phyloP scores from a whole-genome alignment of 345 rosid species.

The Ceriops decandra region DNA sequence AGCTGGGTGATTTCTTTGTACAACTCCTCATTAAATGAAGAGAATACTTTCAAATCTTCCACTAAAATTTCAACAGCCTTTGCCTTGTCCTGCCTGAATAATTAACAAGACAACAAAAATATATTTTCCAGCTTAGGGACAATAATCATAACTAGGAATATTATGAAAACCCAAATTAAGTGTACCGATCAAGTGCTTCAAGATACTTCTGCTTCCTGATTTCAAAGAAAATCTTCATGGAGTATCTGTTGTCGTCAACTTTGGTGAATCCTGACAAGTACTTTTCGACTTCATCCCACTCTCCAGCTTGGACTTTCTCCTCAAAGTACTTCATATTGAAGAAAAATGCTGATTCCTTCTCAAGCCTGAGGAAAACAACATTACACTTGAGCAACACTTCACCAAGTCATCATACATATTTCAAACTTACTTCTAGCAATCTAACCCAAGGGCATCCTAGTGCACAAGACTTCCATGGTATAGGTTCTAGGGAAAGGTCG shows the following conservation, averaged over 20 bases:
- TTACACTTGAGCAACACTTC: neutral
- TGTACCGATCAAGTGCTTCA: conserved; percentile 80
- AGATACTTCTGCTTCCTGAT: conserved; percentile 89
- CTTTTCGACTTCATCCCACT: conserved; percentile 73
- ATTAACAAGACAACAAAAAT: conserved; percentile 4
- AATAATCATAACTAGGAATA: neutral
- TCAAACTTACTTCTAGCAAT: neutral
- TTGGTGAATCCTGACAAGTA: conserved; percentile 62
- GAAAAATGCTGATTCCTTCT: conserved; percentile 66
- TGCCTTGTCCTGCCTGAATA: conserved; percentile 63
- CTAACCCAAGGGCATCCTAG: too few species aligned
- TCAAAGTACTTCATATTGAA: conserved; percentile 71
- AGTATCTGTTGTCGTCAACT: conserved; percentile 66
- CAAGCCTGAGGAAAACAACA: conserved; percentile 40
- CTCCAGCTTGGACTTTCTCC: conserved; percentile 72
- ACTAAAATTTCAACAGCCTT: conserved; percentile 83
- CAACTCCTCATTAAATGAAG: conserved; percentile 80
- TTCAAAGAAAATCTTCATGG: conserved; percentile 86
- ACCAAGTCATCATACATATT: neutral
- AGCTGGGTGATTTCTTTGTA: conserved; percentile 92
- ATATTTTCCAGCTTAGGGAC: neutral
- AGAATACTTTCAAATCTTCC: conserved; percentile 77
- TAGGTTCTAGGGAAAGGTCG: too few species aligned
- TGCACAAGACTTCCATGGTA: too few species aligned
- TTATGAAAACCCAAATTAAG: neutral